Evolutionary conservation across 2,329 filamentous ascomycete species (phyloP).

Genomic region (Microdochium trichocladiopsis): DNA sequence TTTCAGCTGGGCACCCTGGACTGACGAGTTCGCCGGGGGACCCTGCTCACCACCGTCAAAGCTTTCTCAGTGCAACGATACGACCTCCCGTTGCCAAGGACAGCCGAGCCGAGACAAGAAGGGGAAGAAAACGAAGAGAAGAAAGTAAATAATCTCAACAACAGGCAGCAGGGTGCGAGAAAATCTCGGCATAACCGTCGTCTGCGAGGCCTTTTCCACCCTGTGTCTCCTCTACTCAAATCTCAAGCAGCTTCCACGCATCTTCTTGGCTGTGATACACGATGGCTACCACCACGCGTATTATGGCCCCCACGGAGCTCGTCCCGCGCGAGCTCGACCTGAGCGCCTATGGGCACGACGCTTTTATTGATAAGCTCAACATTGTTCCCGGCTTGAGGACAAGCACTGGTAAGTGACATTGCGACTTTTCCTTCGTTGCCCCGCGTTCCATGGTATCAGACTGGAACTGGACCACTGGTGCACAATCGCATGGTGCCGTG

Average conservation of each 20-base stretch:
- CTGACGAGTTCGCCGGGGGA: too few relatives aligned
- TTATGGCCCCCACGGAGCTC: conserved; percentile 22
- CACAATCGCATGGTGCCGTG: too few relatives aligned
- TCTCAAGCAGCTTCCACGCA: not conserved
- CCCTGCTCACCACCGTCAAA: too few relatives aligned
- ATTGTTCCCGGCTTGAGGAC: conserved; percentile 50
- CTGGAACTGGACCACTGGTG: too few relatives aligned
- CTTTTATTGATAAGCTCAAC: conserved; percentile 47
- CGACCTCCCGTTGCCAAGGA: too few relatives aligned
- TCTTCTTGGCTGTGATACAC: not conserved
- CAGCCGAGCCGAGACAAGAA: too few relatives aligned
- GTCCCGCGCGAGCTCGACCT: conserved; percentile 22
- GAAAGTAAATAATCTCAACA: not conserved
- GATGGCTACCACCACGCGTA: not conserved
- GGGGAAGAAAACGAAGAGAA: not conserved
- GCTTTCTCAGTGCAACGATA: too few relatives aligned
- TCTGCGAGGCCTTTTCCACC: too few relatives aligned
- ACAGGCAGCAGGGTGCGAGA: too few relatives aligned
- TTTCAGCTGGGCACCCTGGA: too few relatives aligned
- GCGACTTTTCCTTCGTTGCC: conserved; percentile 5
- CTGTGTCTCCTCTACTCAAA: not conserved
- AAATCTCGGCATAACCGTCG: too few relatives aligned
- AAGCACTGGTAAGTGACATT: conserved; percentile 46
- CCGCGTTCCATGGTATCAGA: too few relatives aligned
- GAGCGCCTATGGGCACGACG: conserved; percentile 25